Evolutionary conservation across 2,329 filamentous ascomycete species (phyloP).

Genomic region (Neospermospora avenae): DNA sequence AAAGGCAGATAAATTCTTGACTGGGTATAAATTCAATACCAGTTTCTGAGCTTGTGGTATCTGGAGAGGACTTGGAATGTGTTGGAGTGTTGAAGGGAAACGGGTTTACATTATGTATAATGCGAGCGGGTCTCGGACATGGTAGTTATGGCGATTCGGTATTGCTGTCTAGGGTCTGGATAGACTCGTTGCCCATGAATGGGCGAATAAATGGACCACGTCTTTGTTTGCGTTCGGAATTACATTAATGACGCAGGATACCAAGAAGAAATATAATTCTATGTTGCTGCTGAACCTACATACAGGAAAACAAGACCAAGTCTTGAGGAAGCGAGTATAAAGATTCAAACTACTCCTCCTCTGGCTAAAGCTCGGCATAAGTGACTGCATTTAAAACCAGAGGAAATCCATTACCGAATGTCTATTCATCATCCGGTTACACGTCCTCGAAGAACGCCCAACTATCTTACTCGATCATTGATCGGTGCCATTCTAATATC

Average conservation of each 20-base stretch:
- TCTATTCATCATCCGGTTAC: neutral
- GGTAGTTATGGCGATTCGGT: neutral
- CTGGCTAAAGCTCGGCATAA: too few species aligned
- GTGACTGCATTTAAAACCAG: too few species aligned
- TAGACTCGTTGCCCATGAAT: neutral
- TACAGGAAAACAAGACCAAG: too few species aligned
- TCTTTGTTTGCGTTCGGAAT: neutral
- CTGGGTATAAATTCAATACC: conserved; percentile 14
- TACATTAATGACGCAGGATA: conserved; percentile 4
- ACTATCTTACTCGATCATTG: conserved; percentile 10
- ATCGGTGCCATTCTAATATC: conserved; percentile 15
- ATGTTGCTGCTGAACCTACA: neutral
- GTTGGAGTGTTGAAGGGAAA: neutral
- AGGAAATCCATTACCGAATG: too few species aligned
- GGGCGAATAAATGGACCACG: neutral
- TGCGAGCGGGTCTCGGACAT: neutral
- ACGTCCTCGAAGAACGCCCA: neutral
- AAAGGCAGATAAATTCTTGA: conserved; percentile 15
- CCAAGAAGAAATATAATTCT: neutral
- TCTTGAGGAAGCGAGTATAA: neutral
- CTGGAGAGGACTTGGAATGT: neutral
- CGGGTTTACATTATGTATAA: conserved; percentile 1
- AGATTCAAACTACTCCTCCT: neutral
- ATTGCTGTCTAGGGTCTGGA: neutral
- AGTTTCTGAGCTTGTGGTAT: neutral